Conservation (phyloP, 768 basidiomycete genomes). For the Cystofilobasidium capitatum region DNA sequence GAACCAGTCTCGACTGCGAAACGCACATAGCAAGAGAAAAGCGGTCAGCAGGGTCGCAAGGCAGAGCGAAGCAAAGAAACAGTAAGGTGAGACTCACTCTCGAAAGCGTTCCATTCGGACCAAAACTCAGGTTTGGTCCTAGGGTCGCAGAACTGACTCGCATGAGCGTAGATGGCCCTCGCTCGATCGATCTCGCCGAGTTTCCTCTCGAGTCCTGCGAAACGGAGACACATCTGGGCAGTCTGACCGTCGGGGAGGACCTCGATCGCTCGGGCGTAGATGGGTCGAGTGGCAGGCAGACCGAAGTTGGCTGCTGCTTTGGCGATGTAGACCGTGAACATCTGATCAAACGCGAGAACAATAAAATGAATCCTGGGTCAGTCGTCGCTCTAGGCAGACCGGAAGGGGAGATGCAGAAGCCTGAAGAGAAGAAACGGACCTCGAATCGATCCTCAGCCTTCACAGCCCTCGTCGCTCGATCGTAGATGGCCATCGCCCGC, state of each 20-base stretch:
- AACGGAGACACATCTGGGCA: constrained; percentile 94
- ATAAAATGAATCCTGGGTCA: constrained; percentile 4
- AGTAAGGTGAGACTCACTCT: constrained; percentile 45
- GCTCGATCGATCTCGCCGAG: constrained; percentile 98
- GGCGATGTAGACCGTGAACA: constrained; percentile 94
- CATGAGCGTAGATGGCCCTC: constrained; percentile 90
- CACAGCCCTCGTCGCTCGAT: constrained; percentile 79
- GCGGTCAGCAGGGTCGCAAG: neutral
- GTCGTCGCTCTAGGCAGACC: neutral
- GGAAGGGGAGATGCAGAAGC: constrained; percentile 1
- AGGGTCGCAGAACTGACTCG: constrained; percentile 97
- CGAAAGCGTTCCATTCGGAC: constrained; percentile 93
- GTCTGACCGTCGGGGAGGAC: constrained; percentile 86
- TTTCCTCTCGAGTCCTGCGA: constrained; percentile 90
- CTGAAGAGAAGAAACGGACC: constrained; percentile 46
- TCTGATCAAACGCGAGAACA: constrained; percentile 44
- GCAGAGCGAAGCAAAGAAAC: neutral
- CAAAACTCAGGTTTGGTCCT: constrained; percentile 79
- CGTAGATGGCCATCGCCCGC: constrained; percentile 89
- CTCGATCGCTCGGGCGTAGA: constrained; percentile 92
- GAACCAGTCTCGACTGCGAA: constrained; percentile 75
- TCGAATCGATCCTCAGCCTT: constrained; percentile 89
- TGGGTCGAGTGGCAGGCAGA: constrained; percentile 86
- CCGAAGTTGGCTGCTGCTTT: constrained; percentile 95
- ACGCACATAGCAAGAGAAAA: neutral